Percentiles rank a stretch among this genome's conserved stretches.
Evolutionary conservation across 257 asterid species (phyloP).

Genomic region (Coffea canephora): DNA sequence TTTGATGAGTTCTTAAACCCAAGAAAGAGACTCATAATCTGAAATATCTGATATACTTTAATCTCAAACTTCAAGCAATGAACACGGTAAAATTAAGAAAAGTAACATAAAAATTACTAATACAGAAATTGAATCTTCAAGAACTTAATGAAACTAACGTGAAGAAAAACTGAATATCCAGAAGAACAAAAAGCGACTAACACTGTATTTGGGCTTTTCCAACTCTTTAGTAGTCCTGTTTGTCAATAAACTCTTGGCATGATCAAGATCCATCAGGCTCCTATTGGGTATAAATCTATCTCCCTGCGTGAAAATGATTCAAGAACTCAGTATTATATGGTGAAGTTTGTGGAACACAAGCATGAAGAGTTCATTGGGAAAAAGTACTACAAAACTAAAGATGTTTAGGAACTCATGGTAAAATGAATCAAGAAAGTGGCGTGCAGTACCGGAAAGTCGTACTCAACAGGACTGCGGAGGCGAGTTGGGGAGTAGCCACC

Average conservation of each 20-base stretch:
- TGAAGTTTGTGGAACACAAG: neutral
- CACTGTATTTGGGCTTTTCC: slow-evolving; percentile 38
- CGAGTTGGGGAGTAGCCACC: slow-evolving; percentile 88
- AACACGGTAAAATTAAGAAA: neutral
- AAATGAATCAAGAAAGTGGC: slow-evolving; percentile 6
- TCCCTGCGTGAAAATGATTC: slow-evolving; percentile 40
- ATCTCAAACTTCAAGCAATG: neutral
- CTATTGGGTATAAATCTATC: slow-evolving; percentile 86
- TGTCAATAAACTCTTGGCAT: slow-evolving; percentile 60
- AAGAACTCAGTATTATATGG: slow-evolving; percentile 5
- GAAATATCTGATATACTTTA: neutral
- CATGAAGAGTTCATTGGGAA: neutral
- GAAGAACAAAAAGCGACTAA: slow-evolving; percentile 16
- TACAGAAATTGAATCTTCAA: neutral
- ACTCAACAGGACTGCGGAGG: slow-evolving; percentile 60
- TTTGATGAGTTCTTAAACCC: no score
- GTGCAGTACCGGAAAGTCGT: slow-evolving; percentile 60
- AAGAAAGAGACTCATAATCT: no score
- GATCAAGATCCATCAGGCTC: slow-evolving; percentile 88
- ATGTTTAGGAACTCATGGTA: neutral
- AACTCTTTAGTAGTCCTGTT: slow-evolving; percentile 20
- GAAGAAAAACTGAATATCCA: slow-evolving; percentile 17
- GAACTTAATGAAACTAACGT: neutral
- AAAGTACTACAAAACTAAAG: neutral
- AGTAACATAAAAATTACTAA: neutral